Percentiles rank a stretch among this genome's conserved stretches.
phyloP scores from a whole-genome alignment of 2,329 filamentous ascomycete genomes.

The Coniochaeta sp. region DNA sequence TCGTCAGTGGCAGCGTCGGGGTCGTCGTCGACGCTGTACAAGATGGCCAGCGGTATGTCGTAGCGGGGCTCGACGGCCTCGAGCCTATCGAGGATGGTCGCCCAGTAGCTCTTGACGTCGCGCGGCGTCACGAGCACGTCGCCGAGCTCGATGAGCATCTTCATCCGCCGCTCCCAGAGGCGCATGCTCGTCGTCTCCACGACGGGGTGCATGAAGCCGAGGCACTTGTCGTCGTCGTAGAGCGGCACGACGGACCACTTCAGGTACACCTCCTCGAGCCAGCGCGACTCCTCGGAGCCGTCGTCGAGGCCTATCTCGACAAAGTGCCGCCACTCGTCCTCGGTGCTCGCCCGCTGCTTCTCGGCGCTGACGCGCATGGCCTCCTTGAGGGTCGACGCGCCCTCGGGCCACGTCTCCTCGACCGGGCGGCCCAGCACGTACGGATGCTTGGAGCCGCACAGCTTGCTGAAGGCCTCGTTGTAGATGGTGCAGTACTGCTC shows the following conservation, averaged over 20 bases:
- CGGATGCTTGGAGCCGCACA: constrained; percentile 59
- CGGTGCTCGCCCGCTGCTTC: constrained; percentile 24
- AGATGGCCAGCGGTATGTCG: constrained; percentile 42
- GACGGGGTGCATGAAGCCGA: constrained; percentile 40
- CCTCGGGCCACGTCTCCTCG: constrained; percentile 52
- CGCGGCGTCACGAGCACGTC: constrained; percentile 33
- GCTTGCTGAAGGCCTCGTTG: constrained; percentile 61
- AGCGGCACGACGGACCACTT: constrained; percentile 42
- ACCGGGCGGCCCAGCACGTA: constrained; percentile 52
- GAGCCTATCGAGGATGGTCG: constrained; percentile 34
- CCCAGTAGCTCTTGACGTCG: constrained; percentile 41
- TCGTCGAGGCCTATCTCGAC: constrained; percentile 29
- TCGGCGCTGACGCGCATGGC: constrained; percentile 26
- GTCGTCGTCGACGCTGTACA: constrained; percentile 41
- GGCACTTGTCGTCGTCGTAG: constrained; percentile 29
- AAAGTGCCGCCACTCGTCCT: constrained; percentile 39
- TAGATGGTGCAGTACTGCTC: constrained; percentile 57
- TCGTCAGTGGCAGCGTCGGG: constrained; percentile 17
- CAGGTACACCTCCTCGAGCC: constrained; percentile 38
- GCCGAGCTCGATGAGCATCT: constrained; percentile 41
- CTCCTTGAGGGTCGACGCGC: constrained; percentile 26
- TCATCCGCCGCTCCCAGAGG: constrained; percentile 40
- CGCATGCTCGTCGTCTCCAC: constrained; percentile 38
- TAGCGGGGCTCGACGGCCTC: constrained; percentile 34
- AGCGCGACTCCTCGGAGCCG: constrained; percentile 13